These are phyloP conservation scores for Pseudocercospora fijiensis DNA, from an alignment of 2,329 filamentous ascomycete species.

Conservation along the genomic window DNA sequence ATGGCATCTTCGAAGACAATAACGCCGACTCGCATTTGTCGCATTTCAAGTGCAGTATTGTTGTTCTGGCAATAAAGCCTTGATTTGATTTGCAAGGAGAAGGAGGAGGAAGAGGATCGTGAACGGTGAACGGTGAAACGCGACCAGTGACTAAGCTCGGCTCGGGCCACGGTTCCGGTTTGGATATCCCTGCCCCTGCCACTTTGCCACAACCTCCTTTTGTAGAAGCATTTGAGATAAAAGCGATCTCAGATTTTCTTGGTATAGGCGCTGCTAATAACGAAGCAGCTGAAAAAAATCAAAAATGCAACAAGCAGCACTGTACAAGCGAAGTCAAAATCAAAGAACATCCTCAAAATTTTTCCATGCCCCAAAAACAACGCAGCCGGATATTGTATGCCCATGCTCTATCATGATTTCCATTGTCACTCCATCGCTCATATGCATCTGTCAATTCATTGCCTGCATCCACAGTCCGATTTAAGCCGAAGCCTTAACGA, in stretches of 20 bases:
- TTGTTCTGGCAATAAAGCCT: background rate
- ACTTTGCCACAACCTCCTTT: background rate
- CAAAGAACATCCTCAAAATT: background rate
- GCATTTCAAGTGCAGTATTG: background rate
- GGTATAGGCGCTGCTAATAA: constrained; percentile 3
- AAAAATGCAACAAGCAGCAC: too few species aligned
- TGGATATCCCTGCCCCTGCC: too few species aligned
- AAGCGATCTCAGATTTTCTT: background rate
- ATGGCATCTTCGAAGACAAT: background rate
- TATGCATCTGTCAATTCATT: background rate
- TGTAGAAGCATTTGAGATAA: background rate
- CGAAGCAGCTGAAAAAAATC: background rate
- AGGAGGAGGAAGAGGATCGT: background rate
- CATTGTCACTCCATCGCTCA: background rate
- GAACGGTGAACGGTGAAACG: background rate
- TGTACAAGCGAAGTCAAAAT: background rate
- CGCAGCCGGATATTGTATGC: background rate
- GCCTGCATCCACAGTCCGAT: background rate
- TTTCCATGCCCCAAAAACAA: background rate
- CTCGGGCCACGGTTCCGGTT: too few species aligned
- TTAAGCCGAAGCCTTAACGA: background rate
- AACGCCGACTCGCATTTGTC: background rate
- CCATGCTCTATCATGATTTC: background rate
- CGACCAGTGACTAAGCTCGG: too few species aligned
- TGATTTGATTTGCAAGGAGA: background rate